A percentile compares a stretch with the other conserved stretches of the same genome.
phyloP scores from a whole-genome alignment of 306 rosid species.

The Cucurbita maxima region DNA sequence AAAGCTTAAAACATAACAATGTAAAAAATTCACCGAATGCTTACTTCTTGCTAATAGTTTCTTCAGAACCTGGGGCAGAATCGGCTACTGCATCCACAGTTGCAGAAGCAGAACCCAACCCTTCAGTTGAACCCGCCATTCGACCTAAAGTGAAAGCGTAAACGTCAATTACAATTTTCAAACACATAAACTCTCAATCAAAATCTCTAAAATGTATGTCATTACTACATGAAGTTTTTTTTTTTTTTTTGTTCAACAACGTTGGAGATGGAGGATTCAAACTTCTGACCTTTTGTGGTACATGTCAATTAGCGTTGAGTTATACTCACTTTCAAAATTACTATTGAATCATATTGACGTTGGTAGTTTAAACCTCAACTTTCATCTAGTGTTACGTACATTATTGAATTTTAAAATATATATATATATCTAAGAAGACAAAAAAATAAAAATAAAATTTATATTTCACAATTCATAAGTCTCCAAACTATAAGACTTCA shows the following conservation, averaged over 20 bases:
- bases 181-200: too few relatives aligned
- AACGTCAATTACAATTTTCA: too few relatives aligned
- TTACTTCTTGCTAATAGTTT: slow-evolving; percentile 33
- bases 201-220: too few relatives aligned
- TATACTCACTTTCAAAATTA: background rate
- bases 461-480: too few relatives aligned
- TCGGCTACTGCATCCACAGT: background rate
- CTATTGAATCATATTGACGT: background rate
- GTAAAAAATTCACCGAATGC: background rate
- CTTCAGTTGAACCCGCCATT: slow-evolving; percentile 13
- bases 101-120: slow-evolving; percentile 13
- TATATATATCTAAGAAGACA: background rate
- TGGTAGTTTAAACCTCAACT: background rate
- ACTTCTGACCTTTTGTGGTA: too few relatives aligned
- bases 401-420: too few relatives aligned
- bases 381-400: background rate
- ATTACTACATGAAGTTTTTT: too few relatives aligned
- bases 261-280: too few relatives aligned
- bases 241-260: too few relatives aligned
- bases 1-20: background rate
- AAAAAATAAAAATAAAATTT: too few relatives aligned
- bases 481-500: too few relatives aligned
- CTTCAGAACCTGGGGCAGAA: slow-evolving; percentile 7
- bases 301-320: background rate
- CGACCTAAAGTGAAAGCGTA: background rate